Evolutionary conservation across 2,329 filamentous ascomycete species (phyloP).

Genomic region (Anthostomella pinea): DNA sequence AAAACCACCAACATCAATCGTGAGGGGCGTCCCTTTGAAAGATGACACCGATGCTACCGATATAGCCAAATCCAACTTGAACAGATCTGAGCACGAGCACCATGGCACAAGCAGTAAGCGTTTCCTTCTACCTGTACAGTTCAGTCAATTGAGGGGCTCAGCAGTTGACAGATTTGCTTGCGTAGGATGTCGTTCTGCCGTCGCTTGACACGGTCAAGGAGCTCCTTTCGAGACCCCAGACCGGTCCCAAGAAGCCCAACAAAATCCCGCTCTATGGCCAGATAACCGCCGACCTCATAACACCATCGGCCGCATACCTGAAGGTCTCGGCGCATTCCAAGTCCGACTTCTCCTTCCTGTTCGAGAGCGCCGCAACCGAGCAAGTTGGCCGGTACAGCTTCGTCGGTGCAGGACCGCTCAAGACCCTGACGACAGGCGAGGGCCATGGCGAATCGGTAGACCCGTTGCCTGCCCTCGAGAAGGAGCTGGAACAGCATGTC

Average conservation of each 20-base stretch:
- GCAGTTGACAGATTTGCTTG: slow-evolving; percentile 5
- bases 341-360: slow-evolving; percentile 85
- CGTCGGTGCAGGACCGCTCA: slow-evolving; percentile 75
- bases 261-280: slow-evolving; percentile 80
- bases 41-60: no score
- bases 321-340: slow-evolving; percentile 76
- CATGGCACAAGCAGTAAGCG: slow-evolving; percentile 27
- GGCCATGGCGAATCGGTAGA: slow-evolving; percentile 83
- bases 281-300: slow-evolving; percentile 88
- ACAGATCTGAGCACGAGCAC: no score
- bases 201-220: slow-evolving; percentile 46
- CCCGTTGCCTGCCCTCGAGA: slow-evolving; percentile 77
- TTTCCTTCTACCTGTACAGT: background rate
- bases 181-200: slow-evolving; percentile 41
- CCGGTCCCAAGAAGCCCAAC: slow-evolving; percentile 52
- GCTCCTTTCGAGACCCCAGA: slow-evolving; percentile 37
- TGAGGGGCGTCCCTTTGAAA: no score
- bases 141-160: slow-evolving; percentile 2
- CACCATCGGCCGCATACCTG: slow-evolving; percentile 90
- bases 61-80: no score
- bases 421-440: slow-evolving; percentile 82
- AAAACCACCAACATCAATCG: no score
- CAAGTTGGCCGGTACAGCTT: slow-evolving; percentile 95
- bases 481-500: slow-evolving; percentile 73
- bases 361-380: slow-evolving; percentile 93